phyloP scores from a whole-genome alignment of 1,139 yeast genomes.

The Yamadazyma pseudoaaseri region DNA sequence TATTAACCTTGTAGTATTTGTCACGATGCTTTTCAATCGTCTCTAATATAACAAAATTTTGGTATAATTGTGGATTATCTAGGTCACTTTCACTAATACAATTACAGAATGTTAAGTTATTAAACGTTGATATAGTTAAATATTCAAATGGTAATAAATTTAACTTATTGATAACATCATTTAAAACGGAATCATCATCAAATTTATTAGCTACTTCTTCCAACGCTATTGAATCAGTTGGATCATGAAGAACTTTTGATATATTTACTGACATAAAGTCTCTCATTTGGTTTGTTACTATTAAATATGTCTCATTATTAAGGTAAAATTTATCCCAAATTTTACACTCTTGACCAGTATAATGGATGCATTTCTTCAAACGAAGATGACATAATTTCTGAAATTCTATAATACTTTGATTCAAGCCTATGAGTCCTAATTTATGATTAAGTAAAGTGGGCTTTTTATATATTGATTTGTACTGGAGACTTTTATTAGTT shows the following conservation, averaged over 20 bases:
- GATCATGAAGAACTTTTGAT: conserved; percentile 5
- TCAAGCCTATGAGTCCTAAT: conserved; percentile 11
- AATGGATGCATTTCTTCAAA: conserved; percentile 7
- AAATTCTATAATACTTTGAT: conserved; percentile 11
- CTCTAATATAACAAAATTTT: conserved; percentile 13
- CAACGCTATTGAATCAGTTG: not conserved
- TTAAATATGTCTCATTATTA: conserved; percentile 6
- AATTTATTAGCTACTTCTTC: conserved; percentile 4
- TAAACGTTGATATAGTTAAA: conserved; percentile 12
- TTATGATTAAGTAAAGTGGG: conserved; percentile 10
- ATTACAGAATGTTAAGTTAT: conserved; percentile 13
- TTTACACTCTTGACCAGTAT: conserved; percentile 11
- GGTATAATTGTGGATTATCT: conserved; percentile 18
- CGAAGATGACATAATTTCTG: conserved; percentile 10
- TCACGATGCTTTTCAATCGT: conserved; percentile 7
- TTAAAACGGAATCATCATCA: conserved; percentile 8
- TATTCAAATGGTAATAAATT: conserved; percentile 16
- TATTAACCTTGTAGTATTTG: conserved; percentile 8
- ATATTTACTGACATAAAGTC: conserved; percentile 10
- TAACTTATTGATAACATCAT: conserved; percentile 9
- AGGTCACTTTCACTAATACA: conserved; percentile 19
- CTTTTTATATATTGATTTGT: conserved; percentile 10
- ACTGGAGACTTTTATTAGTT: conserved; percentile 9
- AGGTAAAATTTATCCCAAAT: conserved; percentile 13
- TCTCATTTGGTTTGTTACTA: conserved; percentile 12